Evolutionary conservation across 352 stramenopile genomes (phyloP).

Genomic region (Globisporangium recalcitrans): DNA sequence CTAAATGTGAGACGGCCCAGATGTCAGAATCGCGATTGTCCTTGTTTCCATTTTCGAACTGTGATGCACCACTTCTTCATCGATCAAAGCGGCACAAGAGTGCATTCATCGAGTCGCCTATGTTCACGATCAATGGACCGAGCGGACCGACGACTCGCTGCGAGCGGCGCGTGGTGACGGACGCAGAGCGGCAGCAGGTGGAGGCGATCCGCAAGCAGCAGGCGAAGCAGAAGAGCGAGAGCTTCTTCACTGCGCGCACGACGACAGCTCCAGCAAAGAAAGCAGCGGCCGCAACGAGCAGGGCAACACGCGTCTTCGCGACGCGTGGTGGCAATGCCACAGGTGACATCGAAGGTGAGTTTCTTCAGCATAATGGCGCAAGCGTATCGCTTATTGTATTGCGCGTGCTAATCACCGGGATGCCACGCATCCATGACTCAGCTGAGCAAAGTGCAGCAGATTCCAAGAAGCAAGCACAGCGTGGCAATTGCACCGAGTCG

Average conservation of each 20-base stretch:
- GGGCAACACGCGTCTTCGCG: neutral
- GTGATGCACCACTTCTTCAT: neutral
- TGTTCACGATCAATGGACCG: slow-evolving; percentile 78
- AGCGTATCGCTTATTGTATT: neutral
- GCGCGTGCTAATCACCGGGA: neutral
- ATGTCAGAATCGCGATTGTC: neutral
- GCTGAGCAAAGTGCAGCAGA: neutral
- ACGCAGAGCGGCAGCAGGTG: slow-evolving; percentile 19
- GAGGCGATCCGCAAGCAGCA: slow-evolving; percentile 23
- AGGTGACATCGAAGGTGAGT: neutral
- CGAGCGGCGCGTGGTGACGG: slow-evolving; percentile 44
- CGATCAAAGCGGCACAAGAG: neutral
- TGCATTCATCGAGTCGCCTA: slow-evolving; percentile 10
- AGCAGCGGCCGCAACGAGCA: neutral
- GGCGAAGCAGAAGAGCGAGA: slow-evolving; percentile 28
- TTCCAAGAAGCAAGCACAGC: neutral
- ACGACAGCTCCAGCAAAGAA: neutral
- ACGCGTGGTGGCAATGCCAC: neutral
- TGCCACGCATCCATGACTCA: neutral
- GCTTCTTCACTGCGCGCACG: slow-evolving; percentile 34
- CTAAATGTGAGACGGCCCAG: neutral
- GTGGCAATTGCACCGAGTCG: neutral
- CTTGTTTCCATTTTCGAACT: slow-evolving; percentile 2
- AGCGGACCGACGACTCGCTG: slow-evolving; percentile 54
- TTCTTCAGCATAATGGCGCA: neutral